phyloP scores from a whole-genome alignment of 805 yeast species.

The Saccharomycopsis lassenensis region DNA sequence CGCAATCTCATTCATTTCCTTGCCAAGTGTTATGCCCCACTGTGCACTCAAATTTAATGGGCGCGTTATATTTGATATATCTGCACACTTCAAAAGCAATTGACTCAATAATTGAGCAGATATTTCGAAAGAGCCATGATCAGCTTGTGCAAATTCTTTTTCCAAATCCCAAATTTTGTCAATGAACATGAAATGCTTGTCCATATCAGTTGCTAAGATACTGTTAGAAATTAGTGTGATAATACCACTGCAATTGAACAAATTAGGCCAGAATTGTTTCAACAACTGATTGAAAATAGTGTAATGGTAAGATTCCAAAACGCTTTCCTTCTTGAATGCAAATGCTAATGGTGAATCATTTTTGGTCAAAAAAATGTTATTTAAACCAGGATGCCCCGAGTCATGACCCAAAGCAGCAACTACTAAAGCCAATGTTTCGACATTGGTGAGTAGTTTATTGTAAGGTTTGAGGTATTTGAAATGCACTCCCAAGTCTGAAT shows the following conservation, averaged over 20 bases:
- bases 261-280: slow-evolving; percentile 40
- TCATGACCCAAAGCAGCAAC: slow-evolving; percentile 92
- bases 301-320: slow-evolving; percentile 75
- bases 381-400: slow-evolving; percentile 94
- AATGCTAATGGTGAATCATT: slow-evolving; percentile 52
- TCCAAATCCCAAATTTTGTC: slow-evolving; percentile 34
- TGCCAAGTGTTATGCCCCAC: slow-evolving; percentile 76
- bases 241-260: slow-evolving; percentile 20
- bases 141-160: slow-evolving; percentile 18
- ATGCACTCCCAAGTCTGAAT: not conserved
- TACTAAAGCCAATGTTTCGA: slow-evolving; percentile 48
- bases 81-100: slow-evolving; percentile 84
- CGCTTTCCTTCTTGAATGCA: slow-evolving; percentile 52
- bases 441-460: slow-evolving; percentile 20
- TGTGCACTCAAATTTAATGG: slow-evolving; percentile 63
- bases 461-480: slow-evolving; percentile 3
- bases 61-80: slow-evolving; percentile 86
- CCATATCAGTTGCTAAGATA: slow-evolving; percentile 90
- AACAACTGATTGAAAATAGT: slow-evolving; percentile 46
- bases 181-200: slow-evolving; percentile 67
- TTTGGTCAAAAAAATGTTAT: slow-evolving; percentile 57
- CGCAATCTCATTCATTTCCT: slow-evolving; percentile 66
- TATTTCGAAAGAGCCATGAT: slow-evolving; percentile 20
- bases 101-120: slow-evolving; percentile 40
- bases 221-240: slow-evolving; percentile 26